These are phyloP conservation scores for Clarkia xantiana DNA, from an alignment of 345 rosid species.

Conservation along the genomic window DNA sequence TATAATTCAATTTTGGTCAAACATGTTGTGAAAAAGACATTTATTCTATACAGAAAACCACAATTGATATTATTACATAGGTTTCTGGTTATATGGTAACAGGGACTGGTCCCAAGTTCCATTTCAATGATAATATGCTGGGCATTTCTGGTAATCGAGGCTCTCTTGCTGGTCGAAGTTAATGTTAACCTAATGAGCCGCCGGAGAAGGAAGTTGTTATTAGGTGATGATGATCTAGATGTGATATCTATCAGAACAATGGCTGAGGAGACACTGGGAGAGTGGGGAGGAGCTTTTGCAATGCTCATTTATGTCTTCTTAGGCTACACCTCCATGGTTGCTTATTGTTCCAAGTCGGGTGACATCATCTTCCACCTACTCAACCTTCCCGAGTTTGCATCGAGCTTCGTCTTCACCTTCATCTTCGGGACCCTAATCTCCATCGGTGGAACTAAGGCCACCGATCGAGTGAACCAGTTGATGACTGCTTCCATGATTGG, in stretches of 20 bases:
- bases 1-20: too few species aligned
- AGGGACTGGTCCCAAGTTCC: constrained; percentile 58
- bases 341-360: constrained; percentile 46
- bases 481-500: constrained; percentile 49
- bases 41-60: background rate
- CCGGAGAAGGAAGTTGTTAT: constrained; percentile 9
- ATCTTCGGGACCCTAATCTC: constrained; percentile 31
- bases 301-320: constrained; percentile 35
- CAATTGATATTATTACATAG: background rate
- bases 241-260: constrained; percentile 45
- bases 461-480: constrained; percentile 50
- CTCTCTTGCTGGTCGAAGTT: constrained; percentile 42
- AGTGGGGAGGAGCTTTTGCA: constrained; percentile 41
- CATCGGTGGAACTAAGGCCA: constrained; percentile 33
- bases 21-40: background rate
- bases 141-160: constrained; percentile 47
- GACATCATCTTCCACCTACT: constrained; percentile 38
- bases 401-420: constrained; percentile 28
- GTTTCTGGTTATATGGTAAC: constrained; percentile 1
- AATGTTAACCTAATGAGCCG: constrained; percentile 27
- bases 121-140: constrained; percentile 32
- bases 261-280: constrained; percentile 54
- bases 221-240: constrained; percentile 24
- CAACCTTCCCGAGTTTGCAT: constrained; percentile 30
- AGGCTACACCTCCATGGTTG: constrained; percentile 47